Evolutionary conservation across 2,329 filamentous ascomycete species (phyloP).

Genomic region (Tricladium varicosporioides): DNA sequence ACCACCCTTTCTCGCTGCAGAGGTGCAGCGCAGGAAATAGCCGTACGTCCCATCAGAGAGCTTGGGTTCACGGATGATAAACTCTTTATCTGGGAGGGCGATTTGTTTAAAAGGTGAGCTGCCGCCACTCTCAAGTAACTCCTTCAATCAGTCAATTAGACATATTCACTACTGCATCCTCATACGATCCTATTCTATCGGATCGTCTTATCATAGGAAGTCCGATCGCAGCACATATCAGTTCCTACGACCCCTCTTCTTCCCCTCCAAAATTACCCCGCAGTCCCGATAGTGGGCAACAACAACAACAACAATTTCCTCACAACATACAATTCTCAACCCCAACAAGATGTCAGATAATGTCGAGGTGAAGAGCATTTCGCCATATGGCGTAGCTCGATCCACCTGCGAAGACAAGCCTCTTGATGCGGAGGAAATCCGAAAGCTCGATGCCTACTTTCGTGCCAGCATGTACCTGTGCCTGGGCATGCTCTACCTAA

Average conservation of each 20-base stretch:
- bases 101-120: slow-evolving; percentile 3
- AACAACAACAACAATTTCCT: neutral
- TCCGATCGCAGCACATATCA: neutral
- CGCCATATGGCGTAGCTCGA: slow-evolving; percentile 62
- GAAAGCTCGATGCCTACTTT: slow-evolving; percentile 71
- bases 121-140: neutral
- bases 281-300: neutral
- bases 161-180: neutral
- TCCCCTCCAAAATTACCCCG: neutral
- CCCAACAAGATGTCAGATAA: slow-evolving; percentile 22
- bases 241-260: neutral
- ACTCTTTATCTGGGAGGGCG: neutral
- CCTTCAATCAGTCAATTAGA: neutral
- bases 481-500: slow-evolving; percentile 78
- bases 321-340: neutral
- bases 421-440: slow-evolving; percentile 63
- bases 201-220: neutral
- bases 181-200: neutral
- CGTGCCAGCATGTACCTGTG: slow-evolving; percentile 72
- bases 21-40: neutral
- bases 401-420: slow-evolving; percentile 62
- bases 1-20: slow-evolving; percentile 3
- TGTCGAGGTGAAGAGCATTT: slow-evolving; percentile 53
- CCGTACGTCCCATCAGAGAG: slow-evolving; percentile 1
- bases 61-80: neutral